Conservation (phyloP, 2,329 filamentous ascomycete genomes). For the Penicillium freii region DNA sequence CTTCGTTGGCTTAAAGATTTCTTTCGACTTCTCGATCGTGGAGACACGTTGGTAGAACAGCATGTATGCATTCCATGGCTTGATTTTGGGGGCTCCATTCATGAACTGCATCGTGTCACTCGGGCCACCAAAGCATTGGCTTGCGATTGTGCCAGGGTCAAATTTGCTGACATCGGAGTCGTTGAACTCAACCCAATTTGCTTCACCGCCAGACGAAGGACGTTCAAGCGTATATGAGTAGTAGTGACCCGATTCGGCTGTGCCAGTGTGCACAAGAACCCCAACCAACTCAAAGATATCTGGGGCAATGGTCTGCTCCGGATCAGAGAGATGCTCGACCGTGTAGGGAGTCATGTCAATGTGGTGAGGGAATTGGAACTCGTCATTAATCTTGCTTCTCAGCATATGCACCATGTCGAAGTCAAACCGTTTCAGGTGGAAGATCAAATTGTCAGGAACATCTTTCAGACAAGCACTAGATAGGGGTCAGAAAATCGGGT, state of each 20-base stretch:
- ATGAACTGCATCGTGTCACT: conserved; percentile 54
- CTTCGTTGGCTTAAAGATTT: conserved; percentile 44
- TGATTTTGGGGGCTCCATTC: conserved; percentile 55
- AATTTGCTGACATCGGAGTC: conserved; percentile 78
- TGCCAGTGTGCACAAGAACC: conserved; percentile 87
- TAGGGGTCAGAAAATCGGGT: conserved; percentile 13
- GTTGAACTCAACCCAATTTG: conserved; percentile 87
- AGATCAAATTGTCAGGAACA: conserved; percentile 89
- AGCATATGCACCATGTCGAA: conserved; percentile 63
- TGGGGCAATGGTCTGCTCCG: conserved; percentile 53
- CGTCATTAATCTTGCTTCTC: conserved; percentile 91
- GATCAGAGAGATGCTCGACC: conserved; percentile 73
- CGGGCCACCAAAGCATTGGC: conserved; percentile 74
- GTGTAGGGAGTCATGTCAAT: conserved; percentile 91
- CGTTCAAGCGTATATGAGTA: conserved; percentile 92
- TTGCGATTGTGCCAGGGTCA: conserved; percentile 70
- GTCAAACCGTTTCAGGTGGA: conserved; percentile 72
- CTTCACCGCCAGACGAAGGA: conserved; percentile 50
- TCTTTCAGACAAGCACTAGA: conserved; percentile 81
- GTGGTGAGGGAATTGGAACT: conserved; percentile 78
- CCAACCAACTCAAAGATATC: conserved; percentile 95
- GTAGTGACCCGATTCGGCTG: conserved; percentile 92
- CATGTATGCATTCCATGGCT: conserved; percentile 89
- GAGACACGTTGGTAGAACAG: conserved; percentile 88
- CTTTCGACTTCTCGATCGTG: conserved; percentile 57